Evolutionary conservation across 2,329 filamentous ascomycete species (phyloP).

Genomic region (Alternaria arbusti): DNA sequence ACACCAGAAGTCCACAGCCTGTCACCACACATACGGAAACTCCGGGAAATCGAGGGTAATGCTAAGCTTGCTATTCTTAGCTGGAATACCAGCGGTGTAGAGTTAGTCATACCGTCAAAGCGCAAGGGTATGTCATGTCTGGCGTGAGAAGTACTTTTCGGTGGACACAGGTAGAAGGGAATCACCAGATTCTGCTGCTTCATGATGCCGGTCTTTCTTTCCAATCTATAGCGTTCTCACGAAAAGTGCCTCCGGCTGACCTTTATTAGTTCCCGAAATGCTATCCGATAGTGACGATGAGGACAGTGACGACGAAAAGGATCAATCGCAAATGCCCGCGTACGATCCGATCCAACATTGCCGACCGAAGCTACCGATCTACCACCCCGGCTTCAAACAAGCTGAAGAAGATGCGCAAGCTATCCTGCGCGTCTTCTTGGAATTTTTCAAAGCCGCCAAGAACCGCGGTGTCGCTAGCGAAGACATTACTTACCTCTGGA

Average conservation of each 20-base stretch:
- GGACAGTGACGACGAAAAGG: background rate
- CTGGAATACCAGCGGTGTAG: background rate
- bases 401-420: background rate
- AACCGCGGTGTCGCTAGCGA: background rate
- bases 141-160: too few relatives aligned
- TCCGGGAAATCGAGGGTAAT: background rate
- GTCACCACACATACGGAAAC: background rate
- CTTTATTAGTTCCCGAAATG: too few relatives aligned
- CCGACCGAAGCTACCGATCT: constrained; percentile 19
- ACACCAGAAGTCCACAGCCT: background rate
- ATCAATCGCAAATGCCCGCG: too few relatives aligned
- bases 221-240: too few relatives aligned
- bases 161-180: too few relatives aligned
- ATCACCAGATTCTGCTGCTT: too few relatives aligned
- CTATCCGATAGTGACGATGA: background rate
- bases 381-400: constrained; percentile 19
- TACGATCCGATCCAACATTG: constrained; percentile 13
- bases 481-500: constrained; percentile 9
- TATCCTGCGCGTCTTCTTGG: background rate
- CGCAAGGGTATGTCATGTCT: constrained; percentile 11
- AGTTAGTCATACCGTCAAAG: background rate
- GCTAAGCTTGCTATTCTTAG: background rate
- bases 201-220: too few relatives aligned
- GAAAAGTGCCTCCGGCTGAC: too few relatives aligned
- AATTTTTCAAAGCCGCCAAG: background rate